Evolutionary conservation across 768 basidiomycete species (phyloP).

Genomic region (Amanita muscaria): DNA sequence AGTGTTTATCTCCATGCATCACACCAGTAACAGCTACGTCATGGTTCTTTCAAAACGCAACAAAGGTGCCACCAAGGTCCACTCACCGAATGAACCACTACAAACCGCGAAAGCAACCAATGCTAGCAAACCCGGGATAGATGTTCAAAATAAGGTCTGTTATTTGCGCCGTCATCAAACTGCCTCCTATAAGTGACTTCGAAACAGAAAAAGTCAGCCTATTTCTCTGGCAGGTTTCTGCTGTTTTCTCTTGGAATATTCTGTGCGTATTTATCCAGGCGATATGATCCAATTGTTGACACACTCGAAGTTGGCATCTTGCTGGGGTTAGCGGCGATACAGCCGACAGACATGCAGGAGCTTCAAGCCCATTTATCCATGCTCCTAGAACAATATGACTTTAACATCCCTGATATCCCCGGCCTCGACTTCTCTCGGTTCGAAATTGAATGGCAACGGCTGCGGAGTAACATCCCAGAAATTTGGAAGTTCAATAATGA

Average conservation of each 20-base stretch:
- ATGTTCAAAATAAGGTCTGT: neutral
- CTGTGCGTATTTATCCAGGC: conserved; percentile 19
- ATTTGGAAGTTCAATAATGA: conserved; percentile 77
- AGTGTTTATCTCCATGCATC: no score
- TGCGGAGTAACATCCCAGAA: conserved; percentile 66
- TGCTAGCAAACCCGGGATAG: neutral
- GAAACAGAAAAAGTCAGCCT: neutral
- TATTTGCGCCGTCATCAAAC: neutral
- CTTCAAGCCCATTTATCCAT: conserved; percentile 61
- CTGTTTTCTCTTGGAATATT: conserved; percentile 72
- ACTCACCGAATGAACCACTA: neutral
- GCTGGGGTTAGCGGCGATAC: conserved; percentile 55
- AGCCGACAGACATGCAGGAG: conserved; percentile 57
- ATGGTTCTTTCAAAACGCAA: conserved; percentile 6
- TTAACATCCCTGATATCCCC: conserved; percentile 54
- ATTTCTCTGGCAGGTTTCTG: conserved; percentile 35
- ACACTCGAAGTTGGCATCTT: conserved; percentile 47
- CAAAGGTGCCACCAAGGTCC: neutral
- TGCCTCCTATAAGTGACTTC: neutral
- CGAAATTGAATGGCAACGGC: conserved; percentile 61
- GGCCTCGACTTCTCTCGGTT: conserved; percentile 60
- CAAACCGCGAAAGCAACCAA: neutral
- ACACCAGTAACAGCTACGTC: no score
- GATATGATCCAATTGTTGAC: neutral
- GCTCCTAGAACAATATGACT: conserved; percentile 62